Evolutionary conservation across 2,329 filamentous ascomycete genomes (phyloP), one percentile per base, ranked within the genome.

Genomic region (Phialophora macrospora): DNA sequence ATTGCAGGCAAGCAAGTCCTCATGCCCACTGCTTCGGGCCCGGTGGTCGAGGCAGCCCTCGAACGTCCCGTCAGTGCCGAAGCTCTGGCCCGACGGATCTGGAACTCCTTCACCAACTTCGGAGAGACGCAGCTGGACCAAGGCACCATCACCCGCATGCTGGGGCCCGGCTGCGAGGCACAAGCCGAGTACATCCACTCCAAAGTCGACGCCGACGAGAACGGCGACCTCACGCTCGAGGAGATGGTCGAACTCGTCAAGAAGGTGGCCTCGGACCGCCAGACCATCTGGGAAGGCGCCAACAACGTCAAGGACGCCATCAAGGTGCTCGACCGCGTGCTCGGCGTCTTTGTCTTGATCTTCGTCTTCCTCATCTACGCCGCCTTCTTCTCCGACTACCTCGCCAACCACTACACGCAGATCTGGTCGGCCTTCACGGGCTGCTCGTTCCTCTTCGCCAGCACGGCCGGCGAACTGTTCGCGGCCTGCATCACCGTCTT

Each of bases 261-360:
- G 30, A 73, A 76, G 28, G 68, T 75, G 14, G 72, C 72, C 26
- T 52, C 66, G 22, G 74, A 77, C 12, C 68, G 75, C 8, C 74
- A 75, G 67, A 71, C 72, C 44, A 71, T 76, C 32, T 72, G 73
- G 17, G 70, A 68, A 32, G 72, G 69, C 22, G 75, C 76, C 71
- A 71, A 73, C 60, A 76, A 77, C 61, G 74, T 73, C 60, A 71
- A 73, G 22, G 73, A 77, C 49, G 75, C 75, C 11, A 77, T 78
- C 49, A 71, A 71, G 9, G 75, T 75, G 3, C 72, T 78, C 2
- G 75, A 77, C 65, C 66, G 72, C 2, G 68, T 78, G 7, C 71
- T 78, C 20, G 68, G 66, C n/a, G 55, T 73, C 17, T 72, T 48
- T 67, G 74, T 22, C 70, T 14, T 66, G 38, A 62, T 68, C 64